Percentiles rank a stretch among this genome's conserved stretches.
phyloP scores from a whole-genome alignment of 2,329 filamentous ascomycete genomes.

The Ustulina deusta region DNA sequence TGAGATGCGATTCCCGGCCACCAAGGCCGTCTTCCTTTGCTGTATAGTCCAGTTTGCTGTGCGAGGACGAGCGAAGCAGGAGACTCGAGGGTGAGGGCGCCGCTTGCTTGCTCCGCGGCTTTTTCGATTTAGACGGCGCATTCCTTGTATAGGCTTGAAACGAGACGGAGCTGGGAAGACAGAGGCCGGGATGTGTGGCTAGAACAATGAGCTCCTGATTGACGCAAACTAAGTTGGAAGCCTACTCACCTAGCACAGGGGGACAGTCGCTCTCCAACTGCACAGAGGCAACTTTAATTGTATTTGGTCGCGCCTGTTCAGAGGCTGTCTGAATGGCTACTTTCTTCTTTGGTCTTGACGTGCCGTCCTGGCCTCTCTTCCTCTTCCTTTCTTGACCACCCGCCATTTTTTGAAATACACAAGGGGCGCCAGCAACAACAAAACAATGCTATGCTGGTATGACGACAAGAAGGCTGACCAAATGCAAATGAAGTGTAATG shows the following conservation, averaged over 20 bases:
- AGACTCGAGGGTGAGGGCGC: constrained; percentile 59
- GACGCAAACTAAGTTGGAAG: constrained; percentile 36
- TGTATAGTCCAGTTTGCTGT: constrained; percentile 70
- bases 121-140: constrained; percentile 47
- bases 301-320: constrained; percentile 50
- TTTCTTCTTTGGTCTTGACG: constrained; percentile 63
- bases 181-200: constrained; percentile 59
- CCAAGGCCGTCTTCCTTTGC: constrained; percentile 64
- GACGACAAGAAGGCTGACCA: neutral
- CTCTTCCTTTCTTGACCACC: constrained; percentile 62
- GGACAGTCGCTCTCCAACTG: constrained; percentile 61
- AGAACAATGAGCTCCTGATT: constrained; percentile 39
- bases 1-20: constrained; percentile 60
- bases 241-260: constrained; percentile 64
- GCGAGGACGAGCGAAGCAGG: constrained; percentile 67
- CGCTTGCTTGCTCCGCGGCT: constrained; percentile 57
- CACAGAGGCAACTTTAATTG: constrained; percentile 61
- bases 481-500: neutral
- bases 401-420: constrained; percentile 52
- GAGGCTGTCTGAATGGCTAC: constrained; percentile 58
- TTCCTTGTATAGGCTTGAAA: constrained; percentile 64
- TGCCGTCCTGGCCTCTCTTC: constrained; percentile 61
- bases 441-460: neutral
- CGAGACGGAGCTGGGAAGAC: constrained; percentile 52
- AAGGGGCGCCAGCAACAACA: neutral